phyloP scores from a whole-genome alignment of 306 rosid species.

The Cicer cuneatum region DNA sequence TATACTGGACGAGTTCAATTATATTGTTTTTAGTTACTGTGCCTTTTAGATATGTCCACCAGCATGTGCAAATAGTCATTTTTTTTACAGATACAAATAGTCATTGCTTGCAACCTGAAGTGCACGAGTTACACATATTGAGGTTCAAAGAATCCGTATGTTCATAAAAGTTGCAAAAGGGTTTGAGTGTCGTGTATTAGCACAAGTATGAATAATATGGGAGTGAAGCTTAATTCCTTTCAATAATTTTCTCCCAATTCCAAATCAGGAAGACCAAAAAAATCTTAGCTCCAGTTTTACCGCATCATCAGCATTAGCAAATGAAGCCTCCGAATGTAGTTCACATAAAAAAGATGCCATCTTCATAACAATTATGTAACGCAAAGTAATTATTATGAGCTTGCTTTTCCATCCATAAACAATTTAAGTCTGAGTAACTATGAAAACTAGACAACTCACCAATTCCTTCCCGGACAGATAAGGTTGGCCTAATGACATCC shows the following conservation, averaged over 20 bases:
- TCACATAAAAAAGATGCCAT: not conserved
- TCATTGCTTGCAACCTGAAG: slow-evolving; percentile 16
- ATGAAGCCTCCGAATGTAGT: slow-evolving; percentile 3
- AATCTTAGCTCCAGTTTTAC: not conserved
- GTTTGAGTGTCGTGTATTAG: not conserved
- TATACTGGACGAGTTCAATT: not conserved
- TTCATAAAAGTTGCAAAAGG: not conserved
- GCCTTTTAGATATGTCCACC: slow-evolving; percentile 13
- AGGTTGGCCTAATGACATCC: slow-evolving; percentile 89
- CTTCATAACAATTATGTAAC: not conserved
- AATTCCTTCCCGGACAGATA: slow-evolving; percentile 97
- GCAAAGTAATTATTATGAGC: not conserved
- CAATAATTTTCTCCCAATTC: slow-evolving; percentile 11
- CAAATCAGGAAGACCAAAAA: slow-evolving; percentile 1
- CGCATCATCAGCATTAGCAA: not conserved
- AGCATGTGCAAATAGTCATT: too few species aligned
- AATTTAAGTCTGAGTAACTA: slow-evolving; percentile 29
- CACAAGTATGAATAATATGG: not conserved
- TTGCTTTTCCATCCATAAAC: slow-evolving; percentile 20
- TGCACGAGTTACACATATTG: not conserved
- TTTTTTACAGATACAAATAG: too few species aligned
- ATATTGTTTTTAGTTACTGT: not conserved
- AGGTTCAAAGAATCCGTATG: not conserved
- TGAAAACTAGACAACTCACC: slow-evolving; percentile 62
- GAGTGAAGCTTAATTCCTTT: slow-evolving; percentile 8